Evolutionary conservation across 176 grass and related monocot genomes (phyloP), one percentile per base, ranked within the genome.

Genomic region (Zizania latifolia): DNA sequence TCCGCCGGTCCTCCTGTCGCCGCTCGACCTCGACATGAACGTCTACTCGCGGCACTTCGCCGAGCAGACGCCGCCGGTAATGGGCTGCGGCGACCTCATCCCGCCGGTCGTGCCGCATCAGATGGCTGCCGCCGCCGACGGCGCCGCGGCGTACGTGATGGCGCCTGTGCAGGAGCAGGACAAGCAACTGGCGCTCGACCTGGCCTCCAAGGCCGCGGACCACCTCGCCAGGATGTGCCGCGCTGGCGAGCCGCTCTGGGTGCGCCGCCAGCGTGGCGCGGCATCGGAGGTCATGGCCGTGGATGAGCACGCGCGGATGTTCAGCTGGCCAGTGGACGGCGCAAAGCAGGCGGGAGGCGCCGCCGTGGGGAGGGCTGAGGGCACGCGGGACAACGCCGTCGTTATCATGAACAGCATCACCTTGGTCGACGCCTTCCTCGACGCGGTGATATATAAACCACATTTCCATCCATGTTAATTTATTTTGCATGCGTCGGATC

Each of bases 361-460:
- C 41, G 68, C 69, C 1, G 6, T 36, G 1, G 37, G 77, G 10
- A 92, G 89, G 84, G 84, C 86, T 0, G 96, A 99, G 60, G 85
- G 86, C 19, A 92, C 96, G 0, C 79, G 89, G n/a, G 92, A 94
- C 70, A 84, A 68, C 31, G 82, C 96, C 0, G 82, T 95, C 40
- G 82, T 99, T 28, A 99, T 99, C 72, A 94, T 99, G 96, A 99
- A 94, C 78, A 92, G 92, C 84, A 90, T 95, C 72, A 94, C 92
- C 1, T 48, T 99, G 72, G 96, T 99, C 2, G 91, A 95, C 51
- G 86, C 96, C 63, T 99, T 99, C 76, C 67, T 95, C 22, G 80
- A 99, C 28, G 82, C 92, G 3, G 96, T 99, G 77, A 85, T 86
- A 64, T 59, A n/a, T n/a, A n/a, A n/a, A n/a, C n/a, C n/a, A n/a